A percentile compares a stretch with the other conserved stretches of the same genome.
phyloP scores from a whole-genome alignment of 352 stramenopile genomes.

The Phytopythium montanum region DNA sequence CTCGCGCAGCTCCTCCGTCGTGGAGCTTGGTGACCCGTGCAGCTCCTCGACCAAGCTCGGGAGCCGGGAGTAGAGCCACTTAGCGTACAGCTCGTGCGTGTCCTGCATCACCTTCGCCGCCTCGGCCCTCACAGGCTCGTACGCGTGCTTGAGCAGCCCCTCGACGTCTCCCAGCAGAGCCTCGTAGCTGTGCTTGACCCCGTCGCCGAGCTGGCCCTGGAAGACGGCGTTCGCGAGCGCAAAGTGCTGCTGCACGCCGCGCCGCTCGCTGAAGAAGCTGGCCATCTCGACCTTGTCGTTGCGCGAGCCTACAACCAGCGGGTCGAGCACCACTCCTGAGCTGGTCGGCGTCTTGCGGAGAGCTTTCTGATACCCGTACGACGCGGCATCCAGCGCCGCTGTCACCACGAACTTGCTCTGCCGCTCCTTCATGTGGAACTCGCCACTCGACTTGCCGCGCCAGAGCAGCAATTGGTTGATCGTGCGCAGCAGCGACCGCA shows the following conservation, averaged over 20 bases:
- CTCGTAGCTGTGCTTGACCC: conserved; percentile 32
- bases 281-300: conserved; percentile 71
- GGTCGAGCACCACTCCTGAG: conserved; percentile 12
- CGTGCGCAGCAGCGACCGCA: conserved; percentile 38
- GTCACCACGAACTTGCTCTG: conserved; percentile 53
- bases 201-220: conserved; percentile 11
- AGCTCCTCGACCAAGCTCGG: conserved; percentile 38
- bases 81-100: conserved; percentile 41
- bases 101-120: conserved; percentile 46
- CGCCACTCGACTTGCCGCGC: conserved; percentile 40
- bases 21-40: conserved; percentile 21
- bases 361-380: conserved; percentile 31
- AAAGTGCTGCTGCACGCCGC: conserved; percentile 64
- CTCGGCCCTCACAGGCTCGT: conserved; percentile 41
- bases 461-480: conserved; percentile 54
- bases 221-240: conserved; percentile 46
- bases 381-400: conserved; percentile 46
- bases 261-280: conserved; percentile 53
- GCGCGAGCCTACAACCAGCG: conserved; percentile 33
- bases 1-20: conserved; percentile 16
- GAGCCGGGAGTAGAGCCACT: conserved; percentile 49
- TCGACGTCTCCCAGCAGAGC: conserved; percentile 44
- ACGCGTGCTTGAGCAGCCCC: conserved; percentile 46
- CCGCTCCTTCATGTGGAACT: conserved; percentile 38
- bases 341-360: conserved; percentile 2